phyloP scores from a whole-genome alignment of 495 filamentous ascomycete genomes.

The Friedmanniomyces endolithicus region DNA sequence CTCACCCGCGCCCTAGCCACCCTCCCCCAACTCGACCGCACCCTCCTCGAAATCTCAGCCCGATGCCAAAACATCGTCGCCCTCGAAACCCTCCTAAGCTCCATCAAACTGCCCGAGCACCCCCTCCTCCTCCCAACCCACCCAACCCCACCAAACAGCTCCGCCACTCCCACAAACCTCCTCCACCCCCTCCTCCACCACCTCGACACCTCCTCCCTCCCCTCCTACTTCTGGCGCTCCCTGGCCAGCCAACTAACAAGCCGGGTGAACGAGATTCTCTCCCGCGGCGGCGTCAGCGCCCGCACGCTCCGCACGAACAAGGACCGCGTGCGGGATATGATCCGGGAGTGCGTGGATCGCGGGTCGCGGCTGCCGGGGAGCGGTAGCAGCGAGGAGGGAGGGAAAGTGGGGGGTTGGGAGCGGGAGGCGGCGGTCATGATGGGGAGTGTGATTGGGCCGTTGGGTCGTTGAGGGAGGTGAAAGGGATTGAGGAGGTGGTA shows the following conservation, averaged over 20 bases:
- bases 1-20: conserved; percentile 62
- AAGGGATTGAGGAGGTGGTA: too few relatives aligned
- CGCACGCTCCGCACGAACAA: conserved; percentile 66
- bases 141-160: conserved; percentile 15
- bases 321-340: conserved; percentile 59
- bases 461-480: conserved; percentile 33
- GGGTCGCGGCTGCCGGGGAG: conserved; percentile 59
- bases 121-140: conserved; percentile 40
- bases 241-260: conserved; percentile 65
- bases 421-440: conserved; percentile 94
- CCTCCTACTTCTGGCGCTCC: conserved; percentile 83
- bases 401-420: conserved; percentile 53
- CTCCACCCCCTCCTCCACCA: conserved; percentile 60
- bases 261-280: conserved; percentile 71
- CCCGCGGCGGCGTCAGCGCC: conserved; percentile 68
- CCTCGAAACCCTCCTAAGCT: conserved; percentile 63
- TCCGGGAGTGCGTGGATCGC: conserved; percentile 70
- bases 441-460: conserved; percentile 49
- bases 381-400: conserved; percentile 24
- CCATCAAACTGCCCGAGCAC: conserved; percentile 51
- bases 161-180: conserved; percentile 42
- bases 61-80: conserved; percentile 85
- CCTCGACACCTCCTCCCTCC: conserved; percentile 75
- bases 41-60: conserved; percentile 66
- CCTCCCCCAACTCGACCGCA: conserved; percentile 69